Percentiles rank a stretch among this genome's conserved stretches.
These are phyloP conservation scores for Fusarium odoratissimum DNA, from an alignment of 2,329 filamentous ascomycete genomes.

Conservation along the genomic window DNA sequence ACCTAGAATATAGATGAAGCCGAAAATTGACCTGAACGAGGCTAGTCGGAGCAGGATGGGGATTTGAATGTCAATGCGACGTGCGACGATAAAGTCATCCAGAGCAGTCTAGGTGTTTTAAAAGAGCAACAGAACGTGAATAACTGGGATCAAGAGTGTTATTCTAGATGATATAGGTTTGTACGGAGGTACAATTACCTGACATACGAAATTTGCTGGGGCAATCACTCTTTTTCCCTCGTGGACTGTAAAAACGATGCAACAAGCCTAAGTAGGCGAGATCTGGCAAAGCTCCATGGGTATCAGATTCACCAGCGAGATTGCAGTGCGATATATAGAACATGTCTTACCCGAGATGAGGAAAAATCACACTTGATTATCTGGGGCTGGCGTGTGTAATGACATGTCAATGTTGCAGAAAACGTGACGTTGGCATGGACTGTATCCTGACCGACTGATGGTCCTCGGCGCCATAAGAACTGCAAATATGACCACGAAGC, in stretches of 20 bases:
- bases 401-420: slow-evolving; percentile 14
- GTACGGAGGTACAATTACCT: background rate
- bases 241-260: background rate
- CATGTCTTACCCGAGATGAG: slow-evolving; percentile 29
- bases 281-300: slow-evolving; percentile 21
- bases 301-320: slow-evolving; percentile 27
- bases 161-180: background rate
- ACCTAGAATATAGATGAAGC: background rate
- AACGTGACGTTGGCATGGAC: slow-evolving; percentile 1
- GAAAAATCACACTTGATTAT: slow-evolving; percentile 5
- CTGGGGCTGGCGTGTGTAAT: slow-evolving; percentile 25
- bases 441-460: slow-evolving; percentile 14
- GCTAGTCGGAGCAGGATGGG: background rate
- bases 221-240: background rate
- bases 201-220: background rate
- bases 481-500: slow-evolving; percentile 4
- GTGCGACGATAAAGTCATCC: slow-evolving; percentile 10
- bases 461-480: slow-evolving; percentile 14
- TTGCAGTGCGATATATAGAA: slow-evolving; percentile 26
- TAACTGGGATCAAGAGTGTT: background rate
- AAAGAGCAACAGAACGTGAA: background rate
- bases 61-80: background rate
- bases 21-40: slow-evolving; percentile 16
- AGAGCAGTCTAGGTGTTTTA: slow-evolving; percentile 18
- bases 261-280: slow-evolving; percentile 17